Percentiles rank a stretch among this genome's conserved stretches.
Conservation (phyloP, 768 basidiomycete species). For the Leccinum variicolor region DNA sequence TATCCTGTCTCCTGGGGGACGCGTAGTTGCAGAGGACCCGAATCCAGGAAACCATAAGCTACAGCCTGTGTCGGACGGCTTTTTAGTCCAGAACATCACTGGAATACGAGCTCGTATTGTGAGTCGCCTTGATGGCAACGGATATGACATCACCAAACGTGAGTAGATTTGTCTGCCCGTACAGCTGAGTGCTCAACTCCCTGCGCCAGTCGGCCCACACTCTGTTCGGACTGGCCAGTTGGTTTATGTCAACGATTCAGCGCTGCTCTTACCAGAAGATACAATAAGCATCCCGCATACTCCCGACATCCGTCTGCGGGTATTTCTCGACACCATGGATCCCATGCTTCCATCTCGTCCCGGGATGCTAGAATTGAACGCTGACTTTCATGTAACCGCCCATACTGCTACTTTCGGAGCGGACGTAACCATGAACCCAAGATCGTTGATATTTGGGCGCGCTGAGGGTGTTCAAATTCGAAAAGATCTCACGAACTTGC, state of each 20-base stretch:
- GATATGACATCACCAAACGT: slow-evolving; percentile 87
- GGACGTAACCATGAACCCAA: slow-evolving; percentile 40
- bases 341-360: slow-evolving; percentile 41
- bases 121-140: slow-evolving; percentile 75
- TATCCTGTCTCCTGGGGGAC: slow-evolving; percentile 62
- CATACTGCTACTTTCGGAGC: slow-evolving; percentile 72
- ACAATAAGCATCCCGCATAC: slow-evolving; percentile 14
- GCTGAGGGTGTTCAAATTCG: slow-evolving; percentile 53
- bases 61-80: slow-evolving; percentile 60
- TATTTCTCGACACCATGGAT: slow-evolving; percentile 54
- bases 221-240: slow-evolving; percentile 74
- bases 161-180: slow-evolving; percentile 24
- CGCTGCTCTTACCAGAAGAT: slow-evolving; percentile 38
- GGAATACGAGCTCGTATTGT: slow-evolving; percentile 79
- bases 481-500: slow-evolving; percentile 47
- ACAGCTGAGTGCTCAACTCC: slow-evolving; percentile 3
- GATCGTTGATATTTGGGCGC: slow-evolving; percentile 44
- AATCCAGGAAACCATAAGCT: slow-evolving; percentile 69
- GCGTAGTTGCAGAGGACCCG: slow-evolving; percentile 56
- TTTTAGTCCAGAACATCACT: slow-evolving; percentile 69
- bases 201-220: slow-evolving; percentile 70
- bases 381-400: slow-evolving; percentile 53
- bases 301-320: slow-evolving; percentile 54
- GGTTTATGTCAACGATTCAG: slow-evolving; percentile 75
- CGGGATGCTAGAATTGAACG: slow-evolving; percentile 34